A percentile compares a stretch with the other conserved stretches of the same genome.
Evolutionary conservation across 2,329 filamentous ascomycete species (phyloP).

Genomic region (Aspergillus texensis): DNA sequence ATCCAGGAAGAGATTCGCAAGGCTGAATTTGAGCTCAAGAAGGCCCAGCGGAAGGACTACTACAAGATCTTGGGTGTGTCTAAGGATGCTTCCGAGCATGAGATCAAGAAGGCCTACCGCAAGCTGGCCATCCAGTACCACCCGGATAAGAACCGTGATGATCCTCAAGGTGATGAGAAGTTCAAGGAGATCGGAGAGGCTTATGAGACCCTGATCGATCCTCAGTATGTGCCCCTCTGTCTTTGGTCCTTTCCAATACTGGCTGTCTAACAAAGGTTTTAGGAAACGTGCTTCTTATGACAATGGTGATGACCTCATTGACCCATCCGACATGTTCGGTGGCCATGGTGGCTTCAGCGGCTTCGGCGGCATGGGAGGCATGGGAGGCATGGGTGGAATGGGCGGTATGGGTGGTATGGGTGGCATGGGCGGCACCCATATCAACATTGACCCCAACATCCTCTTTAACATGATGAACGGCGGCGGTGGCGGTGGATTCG

Average conservation of each 20-base stretch:
- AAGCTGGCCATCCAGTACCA: conserved; percentile 93
- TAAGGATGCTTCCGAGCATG: conserved; percentile 79
- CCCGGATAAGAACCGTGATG: conserved; percentile 90
- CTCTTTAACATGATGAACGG: conserved; percentile 84
- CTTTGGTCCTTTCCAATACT: background rate
- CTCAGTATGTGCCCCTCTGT: conserved; percentile 67
- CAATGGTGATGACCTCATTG: conserved; percentile 86
- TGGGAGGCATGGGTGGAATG: conserved; percentile 45
- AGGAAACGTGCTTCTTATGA: conserved; percentile 90
- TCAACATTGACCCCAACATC: conserved; percentile 72
- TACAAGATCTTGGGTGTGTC: conserved; percentile 93
- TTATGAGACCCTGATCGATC: conserved; percentile 91
- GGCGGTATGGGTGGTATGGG: conserved; percentile 61
- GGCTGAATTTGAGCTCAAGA: conserved; percentile 95
- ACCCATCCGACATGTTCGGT: conserved; percentile 83
- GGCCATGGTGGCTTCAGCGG: conserved; percentile 56
- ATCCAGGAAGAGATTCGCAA: conserved; percentile 83
- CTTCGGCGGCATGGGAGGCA: conserved; percentile 62
- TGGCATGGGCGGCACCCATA: conserved; percentile 50
- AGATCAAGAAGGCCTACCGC: conserved; percentile 96
- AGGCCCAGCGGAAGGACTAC: conserved; percentile 95
- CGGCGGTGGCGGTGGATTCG: conserved; percentile 52
- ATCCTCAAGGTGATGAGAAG: conserved; percentile 78
- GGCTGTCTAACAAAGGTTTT: conserved; percentile 17
- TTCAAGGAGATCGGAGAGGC: conserved; percentile 99